A percentile compares a stretch with the other conserved stretches of the same genome.
phyloP scores from a whole-genome alignment of 495 filamentous ascomycete genomes.

The Polyplosphaeria fusca region DNA sequence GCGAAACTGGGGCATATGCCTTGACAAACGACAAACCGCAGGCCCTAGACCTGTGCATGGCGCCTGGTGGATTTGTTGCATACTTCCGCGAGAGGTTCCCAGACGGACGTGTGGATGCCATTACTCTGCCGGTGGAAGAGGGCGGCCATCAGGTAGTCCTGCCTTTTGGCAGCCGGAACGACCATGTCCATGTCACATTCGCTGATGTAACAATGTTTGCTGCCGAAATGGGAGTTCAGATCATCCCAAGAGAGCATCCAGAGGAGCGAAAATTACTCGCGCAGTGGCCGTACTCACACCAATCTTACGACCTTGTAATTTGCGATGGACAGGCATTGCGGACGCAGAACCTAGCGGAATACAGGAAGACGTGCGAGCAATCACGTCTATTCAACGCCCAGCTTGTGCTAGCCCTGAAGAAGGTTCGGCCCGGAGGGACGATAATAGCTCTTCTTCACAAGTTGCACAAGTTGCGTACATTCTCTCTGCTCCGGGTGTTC shows the following conservation, averaged over 20 bases:
- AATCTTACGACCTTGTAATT: conserved; percentile 52
- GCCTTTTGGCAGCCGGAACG: too few relatives aligned
- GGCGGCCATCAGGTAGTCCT: conserved; percentile 50
- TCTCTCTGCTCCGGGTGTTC: conserved; percentile 46
- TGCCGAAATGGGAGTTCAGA: conserved; percentile 47
- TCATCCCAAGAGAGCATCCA: conserved; percentile 46
- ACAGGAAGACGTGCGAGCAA: conserved; percentile 47
- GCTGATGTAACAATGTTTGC: conserved; percentile 56
- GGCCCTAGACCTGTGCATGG: conserved; percentile 58
- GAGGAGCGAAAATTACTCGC: conserved; percentile 46
- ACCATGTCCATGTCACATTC: conserved; percentile 32
- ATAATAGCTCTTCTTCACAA: conserved; percentile 54
- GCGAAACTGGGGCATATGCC: conserved; percentile 21
- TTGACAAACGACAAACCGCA: background rate
- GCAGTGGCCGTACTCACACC: conserved; percentile 29
- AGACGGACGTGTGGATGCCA: conserved; percentile 39
- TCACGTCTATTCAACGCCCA: conserved; percentile 45
- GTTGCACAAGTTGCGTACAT: conserved; percentile 45
- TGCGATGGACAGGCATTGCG: conserved; percentile 58
- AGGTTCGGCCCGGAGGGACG: conserved; percentile 46
- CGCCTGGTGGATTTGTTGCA: conserved; percentile 53
- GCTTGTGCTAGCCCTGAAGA: conserved; percentile 49
- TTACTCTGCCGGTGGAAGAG: conserved; percentile 37
- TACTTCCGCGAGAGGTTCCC: conserved; percentile 42
- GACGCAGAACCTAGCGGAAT: conserved; percentile 44